Conservation (phyloP, 2,329 filamentous ascomycete species). For the Paecilomyces variotii region DNA sequence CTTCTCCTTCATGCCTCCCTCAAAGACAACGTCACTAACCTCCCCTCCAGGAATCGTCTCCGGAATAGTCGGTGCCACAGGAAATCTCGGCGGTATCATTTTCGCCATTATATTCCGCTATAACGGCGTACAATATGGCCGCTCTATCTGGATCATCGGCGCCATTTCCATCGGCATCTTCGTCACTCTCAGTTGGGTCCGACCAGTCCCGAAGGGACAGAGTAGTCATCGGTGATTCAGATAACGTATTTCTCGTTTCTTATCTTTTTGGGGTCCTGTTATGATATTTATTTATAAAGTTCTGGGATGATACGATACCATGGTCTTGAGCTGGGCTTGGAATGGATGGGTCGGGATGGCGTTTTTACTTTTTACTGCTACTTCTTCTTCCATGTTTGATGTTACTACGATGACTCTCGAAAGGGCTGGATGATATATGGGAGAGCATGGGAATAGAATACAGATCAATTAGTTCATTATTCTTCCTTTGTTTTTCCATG, state of each 20-base stretch:
- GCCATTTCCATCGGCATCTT: constrained; percentile 65
- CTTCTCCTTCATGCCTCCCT: neutral
- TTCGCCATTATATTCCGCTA: constrained; percentile 82
- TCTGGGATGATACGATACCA: neutral
- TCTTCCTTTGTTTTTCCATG: too few relatives aligned
- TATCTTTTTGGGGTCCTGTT: neutral
- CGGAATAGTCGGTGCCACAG: constrained; percentile 68
- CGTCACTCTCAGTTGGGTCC: constrained; percentile 56
- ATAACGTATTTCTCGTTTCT: neutral
- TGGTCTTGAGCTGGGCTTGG: neutral
- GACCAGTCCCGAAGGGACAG: constrained; percentile 48
- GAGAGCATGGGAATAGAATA: too few relatives aligned
- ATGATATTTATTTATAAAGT: neutral
- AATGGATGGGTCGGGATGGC: neutral
- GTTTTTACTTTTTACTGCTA: neutral
- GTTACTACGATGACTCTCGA: too few relatives aligned
- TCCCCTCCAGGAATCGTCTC: constrained; percentile 49
- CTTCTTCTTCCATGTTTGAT: too few relatives aligned
- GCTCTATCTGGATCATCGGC: constrained; percentile 75
- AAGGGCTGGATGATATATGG: too few relatives aligned
- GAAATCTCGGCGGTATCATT: constrained; percentile 77
- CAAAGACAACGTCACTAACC: neutral
- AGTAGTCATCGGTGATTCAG: constrained; percentile 15
- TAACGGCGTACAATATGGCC: constrained; percentile 58
- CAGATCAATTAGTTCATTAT: too few relatives aligned